Base-by-base conservation (phyloP, 495 filamentous ascomycete genomes). In the Sordaria brevicollis region DNA sequence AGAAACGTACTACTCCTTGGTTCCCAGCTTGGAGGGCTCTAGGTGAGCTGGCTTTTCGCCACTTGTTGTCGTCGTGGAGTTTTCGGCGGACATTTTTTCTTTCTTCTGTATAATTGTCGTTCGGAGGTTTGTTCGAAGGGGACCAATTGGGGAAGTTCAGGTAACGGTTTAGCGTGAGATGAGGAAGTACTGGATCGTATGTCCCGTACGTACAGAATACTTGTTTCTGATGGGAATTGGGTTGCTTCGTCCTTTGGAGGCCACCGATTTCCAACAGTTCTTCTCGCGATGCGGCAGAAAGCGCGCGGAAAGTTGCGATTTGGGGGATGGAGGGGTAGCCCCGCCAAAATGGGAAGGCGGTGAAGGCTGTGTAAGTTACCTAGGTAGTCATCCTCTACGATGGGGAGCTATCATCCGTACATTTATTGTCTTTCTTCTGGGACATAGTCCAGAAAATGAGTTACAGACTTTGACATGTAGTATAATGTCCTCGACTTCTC, bases 1-100 rank as follows among this genome's bases (percentile, higher is more conserved):
- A 49, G 8, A 54, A 3, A 81, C 86, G 41, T 78, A 90, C 89
- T 92, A 91, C 79, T 89, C 83, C 78, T 89, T 91, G 39, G 89
- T 91, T 36, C 90, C 90, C 10, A 92, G 83, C 68, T 85, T 81
- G 25, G 86, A 90, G 43, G 90, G 88, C 65, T 87, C 79, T 35
- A 92, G 87, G 73, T 89, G 85, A 3, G 75, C 68, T 54, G 79
- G 81, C 54, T 76, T 76, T n/a, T 74, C 35, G 33, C 38, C 39
- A 65, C 35, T 17, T 19, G n/a, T 25, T 17, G 39, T 54, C 17
- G 39, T 54, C 19, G 49, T 29, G 67, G 25, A 10, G 39, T 31
- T n/a, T 19, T n/a, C n/a, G 25, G 8, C 13, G 36, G 35, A 34
- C 31, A 68, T 31, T 62, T 15, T 57, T 6, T 21, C 17, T 54